A percentile compares a stretch with the other conserved stretches of the same genome.
phyloP scores from a whole-genome alignment of 805 yeast species.

The Metschnikowia cubensis region DNA sequence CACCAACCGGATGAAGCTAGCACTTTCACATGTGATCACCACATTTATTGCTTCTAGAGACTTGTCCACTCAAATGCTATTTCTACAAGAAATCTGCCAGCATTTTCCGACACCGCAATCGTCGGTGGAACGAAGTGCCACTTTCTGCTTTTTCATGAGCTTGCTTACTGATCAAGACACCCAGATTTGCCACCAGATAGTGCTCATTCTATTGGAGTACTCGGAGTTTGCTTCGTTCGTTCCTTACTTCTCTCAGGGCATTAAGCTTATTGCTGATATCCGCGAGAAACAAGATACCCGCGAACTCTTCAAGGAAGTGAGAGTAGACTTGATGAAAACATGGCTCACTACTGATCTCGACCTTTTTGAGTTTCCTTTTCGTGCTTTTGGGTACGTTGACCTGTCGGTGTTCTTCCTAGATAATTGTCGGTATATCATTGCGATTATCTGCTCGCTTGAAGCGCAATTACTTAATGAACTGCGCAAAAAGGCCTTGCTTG shows the following conservation, averaged over 20 bases:
- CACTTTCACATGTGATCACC: conserved; percentile 16
- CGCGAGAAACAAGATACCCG: conserved; percentile 12
- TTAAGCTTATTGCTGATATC: conserved; percentile 21
- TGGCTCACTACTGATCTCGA: conserved; percentile 39
- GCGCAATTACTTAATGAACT: background rate
- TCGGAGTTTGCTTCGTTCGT: conserved; percentile 28
- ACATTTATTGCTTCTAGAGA: conserved; percentile 7
- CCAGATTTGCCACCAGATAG: conserved; percentile 28
- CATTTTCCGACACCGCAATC: conserved; percentile 34
- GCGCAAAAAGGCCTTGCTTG: conserved; percentile 5
- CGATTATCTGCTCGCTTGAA: conserved; percentile 30
- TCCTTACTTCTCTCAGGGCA: conserved; percentile 26
- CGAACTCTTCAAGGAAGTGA: conserved; percentile 27
- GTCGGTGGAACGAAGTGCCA: conserved; percentile 35
- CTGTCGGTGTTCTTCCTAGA: conserved; percentile 27
- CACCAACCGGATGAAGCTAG: conserved; percentile 20
- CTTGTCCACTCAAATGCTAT: conserved; percentile 16
- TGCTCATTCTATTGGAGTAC: conserved; percentile 42
- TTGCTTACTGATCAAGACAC: conserved; percentile 27
- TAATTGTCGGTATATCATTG: conserved; percentile 35
- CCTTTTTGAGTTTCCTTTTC: conserved; percentile 37
- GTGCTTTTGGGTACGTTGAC: conserved; percentile 34
- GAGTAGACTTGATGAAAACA: conserved; percentile 35
- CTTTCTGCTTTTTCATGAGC: conserved; percentile 36
- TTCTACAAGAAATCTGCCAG: conserved; percentile 28